Base-by-base conservation (phyloP, 331 rosid genomes). In the Rhamnella rubrinervis region DNA sequence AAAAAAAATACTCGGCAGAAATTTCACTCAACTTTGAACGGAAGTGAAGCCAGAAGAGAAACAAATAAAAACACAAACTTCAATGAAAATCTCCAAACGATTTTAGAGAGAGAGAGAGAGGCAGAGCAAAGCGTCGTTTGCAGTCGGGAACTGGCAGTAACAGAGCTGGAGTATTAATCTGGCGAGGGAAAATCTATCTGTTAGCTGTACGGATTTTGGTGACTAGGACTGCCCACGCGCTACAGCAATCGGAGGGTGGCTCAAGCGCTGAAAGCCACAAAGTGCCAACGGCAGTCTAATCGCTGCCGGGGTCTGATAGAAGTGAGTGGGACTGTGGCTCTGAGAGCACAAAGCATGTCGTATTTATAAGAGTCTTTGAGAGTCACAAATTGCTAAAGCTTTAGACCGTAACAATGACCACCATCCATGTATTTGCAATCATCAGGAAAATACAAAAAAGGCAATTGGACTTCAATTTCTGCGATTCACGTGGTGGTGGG, bases 401-500 rank as follows among this genome's bases (percentile, higher is more conserved):
- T 44, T 31, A 3, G 35, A 31, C 35, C 4, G 35, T 31, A 31
- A 31, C 35, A 31, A 6, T 31, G 35, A 31, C 47, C 47, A 7
- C 47, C 8, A 10, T 40, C 46, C 8, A 40, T 40, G n/a, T n/a
- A n/a, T 23, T 23, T 23, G 23, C 23, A 23, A 0, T 23, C 23
- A 23, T 23, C 1, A 23, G 23, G 23, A 23, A 23, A 0, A 0
- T 23, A 11, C 19, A 39, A 63, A 46, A 46, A 46, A 63, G 51
- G 18, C 21, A 63, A 63, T 40, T 46, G 6, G 21, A 6, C 13
- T 46, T 19, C 26, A 39, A 23, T 44, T 44, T 23, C 31, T 16
- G 67, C 46, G 56, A 64, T 21, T 64, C 68, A 64, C 68, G 68
- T 64, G 68, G 56, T 64, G 55, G 68, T 64, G 55, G 68, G 55